Conservation (phyloP, 306 rosid species). For the Hippophae rhamnoides region DNA sequence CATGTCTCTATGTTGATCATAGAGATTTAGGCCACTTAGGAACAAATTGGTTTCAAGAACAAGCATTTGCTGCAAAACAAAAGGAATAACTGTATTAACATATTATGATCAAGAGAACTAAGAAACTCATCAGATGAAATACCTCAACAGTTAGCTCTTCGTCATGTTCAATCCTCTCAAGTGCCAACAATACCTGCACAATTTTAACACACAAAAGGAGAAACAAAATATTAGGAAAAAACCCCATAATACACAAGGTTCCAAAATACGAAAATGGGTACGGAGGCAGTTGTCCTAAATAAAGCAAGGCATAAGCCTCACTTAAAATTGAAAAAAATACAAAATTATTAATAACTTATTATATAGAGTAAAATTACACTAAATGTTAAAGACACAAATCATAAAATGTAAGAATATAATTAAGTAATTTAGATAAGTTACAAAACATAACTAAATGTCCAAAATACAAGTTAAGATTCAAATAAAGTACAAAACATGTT, state of each 20-base stretch:
- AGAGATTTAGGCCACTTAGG: conserved; percentile 62
- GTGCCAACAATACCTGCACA: conserved; percentile 71
- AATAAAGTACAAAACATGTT: too few species aligned
- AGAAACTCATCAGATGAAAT: conserved; percentile 10
- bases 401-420: too few species aligned
- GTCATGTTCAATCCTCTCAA: conserved; percentile 92
- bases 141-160: conserved; percentile 95
- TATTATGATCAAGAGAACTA: conserved; percentile 3
- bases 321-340: too few species aligned
- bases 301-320: too few species aligned
- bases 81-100: conserved; percentile 10
- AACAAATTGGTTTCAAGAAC: conserved; percentile 74
- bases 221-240: neutral
- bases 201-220: neutral
- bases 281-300: too few species aligned
- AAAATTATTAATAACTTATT: too few species aligned
- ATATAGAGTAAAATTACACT: too few species aligned
- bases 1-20: conserved; percentile 95
- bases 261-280: too few species aligned
- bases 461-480: too few species aligned
- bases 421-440: too few species aligned
- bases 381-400: too few species aligned
- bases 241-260: neutral
- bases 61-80: conserved; percentile 66
- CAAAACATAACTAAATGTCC: too few species aligned